These are phyloP conservation scores for Serendipita indica DNA, from an alignment of 768 basidiomycete genomes.

Conservation along the genomic window DNA sequence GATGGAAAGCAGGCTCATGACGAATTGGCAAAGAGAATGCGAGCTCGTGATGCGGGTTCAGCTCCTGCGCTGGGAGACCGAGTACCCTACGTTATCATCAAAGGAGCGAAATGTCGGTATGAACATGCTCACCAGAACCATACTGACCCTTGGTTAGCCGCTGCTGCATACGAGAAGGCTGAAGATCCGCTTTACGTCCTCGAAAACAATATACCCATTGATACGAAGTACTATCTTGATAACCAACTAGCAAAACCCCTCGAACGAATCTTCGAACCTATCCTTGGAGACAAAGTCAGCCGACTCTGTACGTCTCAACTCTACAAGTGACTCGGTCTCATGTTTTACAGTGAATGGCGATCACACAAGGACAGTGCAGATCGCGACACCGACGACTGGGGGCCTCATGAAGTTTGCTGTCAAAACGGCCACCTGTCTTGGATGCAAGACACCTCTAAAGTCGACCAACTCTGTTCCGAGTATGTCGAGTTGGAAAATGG, in stretches of 20 bases:
- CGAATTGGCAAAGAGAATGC: slow-evolving; percentile 91
- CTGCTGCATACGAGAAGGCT: slow-evolving; percentile 96
- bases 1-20: slow-evolving; percentile 92
- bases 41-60: slow-evolving; percentile 89
- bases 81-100: slow-evolving; percentile 97
- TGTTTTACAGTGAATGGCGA: slow-evolving; percentile 68
- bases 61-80: slow-evolving; percentile 96
- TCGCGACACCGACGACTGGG: slow-evolving; percentile 90
- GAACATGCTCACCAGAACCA: background rate
- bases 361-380: slow-evolving; percentile 89
- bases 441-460: slow-evolving; percentile 82
- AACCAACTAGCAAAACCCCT: slow-evolving; percentile 96
- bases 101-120: slow-evolving; percentile 70
- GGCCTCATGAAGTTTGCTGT: slow-evolving; percentile 99
- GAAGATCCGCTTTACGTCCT: slow-evolving; percentile 96
- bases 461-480: slow-evolving; percentile 61
- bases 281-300: slow-evolving; percentile 80
- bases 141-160: slow-evolving; percentile 35
- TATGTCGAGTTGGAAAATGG: slow-evolving; percentile 22
- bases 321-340: slow-evolving; percentile 9
- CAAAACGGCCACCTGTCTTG: slow-evolving; percentile 85
- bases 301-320: slow-evolving; percentile 47
- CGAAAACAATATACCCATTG: slow-evolving; percentile 95
- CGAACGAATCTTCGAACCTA: slow-evolving; percentile 95
- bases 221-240: slow-evolving; percentile 95